phyloP scores from a whole-genome alignment of 306 rosid species.

The Trifolium dubium region DNA sequence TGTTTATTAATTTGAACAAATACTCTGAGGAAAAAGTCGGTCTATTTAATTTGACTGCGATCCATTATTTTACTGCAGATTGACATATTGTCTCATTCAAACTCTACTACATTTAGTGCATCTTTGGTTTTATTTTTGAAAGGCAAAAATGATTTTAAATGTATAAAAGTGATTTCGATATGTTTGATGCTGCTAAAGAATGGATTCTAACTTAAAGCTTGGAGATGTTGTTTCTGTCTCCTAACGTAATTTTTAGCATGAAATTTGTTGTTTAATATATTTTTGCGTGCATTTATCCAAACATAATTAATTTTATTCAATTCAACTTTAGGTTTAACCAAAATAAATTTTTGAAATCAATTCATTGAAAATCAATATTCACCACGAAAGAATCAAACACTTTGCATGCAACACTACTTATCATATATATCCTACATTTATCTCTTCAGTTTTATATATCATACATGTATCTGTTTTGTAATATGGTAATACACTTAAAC shows the following conservation, averaged over 20 bases:
- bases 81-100: constrained; percentile 20
- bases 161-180: not conserved
- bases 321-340: not conserved
- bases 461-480: constrained; percentile 35
- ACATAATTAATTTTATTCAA: not conserved
- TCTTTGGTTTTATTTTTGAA: not conserved
- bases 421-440: constrained; percentile 21
- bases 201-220: not conserved
- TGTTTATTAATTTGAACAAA: not conserved
- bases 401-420: not conserved
- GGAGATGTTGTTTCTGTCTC: not conserved
- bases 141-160: not conserved
- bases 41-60: constrained; percentile 23
- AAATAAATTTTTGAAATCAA: not conserved
- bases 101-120: constrained; percentile 18
- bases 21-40: not conserved
- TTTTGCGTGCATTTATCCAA: not conserved
- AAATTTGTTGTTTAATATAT: not conserved
- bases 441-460: constrained; percentile 26
- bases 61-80: constrained; percentile 31
- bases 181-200: not conserved
- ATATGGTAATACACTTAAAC: constrained; percentile 28
- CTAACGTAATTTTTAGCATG: not conserved
- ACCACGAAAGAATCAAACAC: not conserved
- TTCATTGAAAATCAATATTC: not conserved